Evolutionary conservation across 768 basidiomycete species (phyloP).

Genomic region (Amyloporia xantha): DNA sequence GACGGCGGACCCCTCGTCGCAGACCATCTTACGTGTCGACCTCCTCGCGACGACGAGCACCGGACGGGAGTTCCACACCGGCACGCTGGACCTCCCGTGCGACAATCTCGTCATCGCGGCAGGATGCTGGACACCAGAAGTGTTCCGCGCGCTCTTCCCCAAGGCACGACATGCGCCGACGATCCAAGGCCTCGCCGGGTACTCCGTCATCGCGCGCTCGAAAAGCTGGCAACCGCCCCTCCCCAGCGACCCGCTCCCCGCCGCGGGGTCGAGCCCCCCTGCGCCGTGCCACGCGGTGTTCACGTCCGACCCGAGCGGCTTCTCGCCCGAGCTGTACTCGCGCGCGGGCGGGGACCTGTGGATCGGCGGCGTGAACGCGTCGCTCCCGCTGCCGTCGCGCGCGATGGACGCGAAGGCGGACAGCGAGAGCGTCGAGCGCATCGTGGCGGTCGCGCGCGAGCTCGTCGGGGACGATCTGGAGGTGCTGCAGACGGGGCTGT

Average conservation of each 20-base stretch:
- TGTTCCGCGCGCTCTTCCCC: slow-evolving; percentile 26
- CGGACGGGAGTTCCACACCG: slow-evolving; percentile 5
- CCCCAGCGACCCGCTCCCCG: not conserved
- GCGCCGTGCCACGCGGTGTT: slow-evolving; percentile 26
- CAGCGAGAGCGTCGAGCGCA: slow-evolving; percentile 5
- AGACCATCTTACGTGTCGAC: slow-evolving; percentile 16
- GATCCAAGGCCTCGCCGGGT: slow-evolving; percentile 24
- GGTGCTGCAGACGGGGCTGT: slow-evolving; percentile 22
- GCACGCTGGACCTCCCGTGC: slow-evolving; percentile 19
- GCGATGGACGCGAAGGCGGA: slow-evolving; percentile 14
- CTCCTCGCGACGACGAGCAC: slow-evolving; percentile 9
- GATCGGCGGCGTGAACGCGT: slow-evolving; percentile 26
- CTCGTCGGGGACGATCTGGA: slow-evolving; percentile 20
- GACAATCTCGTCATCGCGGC: slow-evolving; percentile 29
- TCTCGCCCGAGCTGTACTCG: slow-evolving; percentile 28
- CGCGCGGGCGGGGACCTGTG: slow-evolving; percentile 25
- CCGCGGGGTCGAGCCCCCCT: slow-evolving; percentile 1
- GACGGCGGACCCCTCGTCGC: slow-evolving; percentile 2
- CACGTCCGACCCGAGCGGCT: slow-evolving; percentile 22
- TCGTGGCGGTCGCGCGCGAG: slow-evolving; percentile 11
- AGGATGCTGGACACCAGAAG: slow-evolving; percentile 31
- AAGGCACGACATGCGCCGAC: slow-evolving; percentile 22
- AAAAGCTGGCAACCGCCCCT: not conserved
- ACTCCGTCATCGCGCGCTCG: slow-evolving; percentile 18
- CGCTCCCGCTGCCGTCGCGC: slow-evolving; percentile 19